Evolutionary conservation across 306 rosid genomes (phyloP).

Genomic region (Trifolium repens): DNA sequence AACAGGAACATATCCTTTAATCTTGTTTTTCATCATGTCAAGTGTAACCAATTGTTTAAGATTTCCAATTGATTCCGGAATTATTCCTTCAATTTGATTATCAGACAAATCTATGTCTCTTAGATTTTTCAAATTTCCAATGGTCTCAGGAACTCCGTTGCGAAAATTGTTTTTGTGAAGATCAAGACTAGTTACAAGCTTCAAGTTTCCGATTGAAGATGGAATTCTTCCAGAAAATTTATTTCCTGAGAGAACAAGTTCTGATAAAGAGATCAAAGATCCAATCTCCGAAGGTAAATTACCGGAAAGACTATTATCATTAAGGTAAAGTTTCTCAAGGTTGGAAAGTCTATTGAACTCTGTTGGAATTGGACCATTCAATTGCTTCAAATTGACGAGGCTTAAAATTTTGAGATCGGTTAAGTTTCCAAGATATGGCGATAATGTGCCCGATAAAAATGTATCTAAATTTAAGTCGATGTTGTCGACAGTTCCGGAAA

Average conservation of each 20-base stretch:
- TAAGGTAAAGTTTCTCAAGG: slow-evolving; percentile 53
- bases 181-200: slow-evolving; percentile 49
- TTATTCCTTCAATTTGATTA: slow-evolving; percentile 55
- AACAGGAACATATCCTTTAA: slow-evolving; percentile 57
- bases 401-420: slow-evolving; percentile 54
- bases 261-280: slow-evolving; percentile 50
- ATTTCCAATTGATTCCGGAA: slow-evolving; percentile 59
- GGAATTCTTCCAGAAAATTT: slow-evolving; percentile 55
- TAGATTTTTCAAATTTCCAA: slow-evolving; percentile 56
- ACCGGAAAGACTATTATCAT: slow-evolving; percentile 55
- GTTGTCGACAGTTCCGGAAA: slow-evolving; percentile 41
- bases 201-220: slow-evolving; percentile 49
- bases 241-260: slow-evolving; percentile 59
- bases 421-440: slow-evolving; percentile 74
- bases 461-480: slow-evolving; percentile 52
- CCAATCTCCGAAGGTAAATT: slow-evolving; percentile 46
- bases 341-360: slow-evolving; percentile 43
- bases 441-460: slow-evolving; percentile 57
- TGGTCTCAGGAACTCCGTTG: slow-evolving; percentile 49
- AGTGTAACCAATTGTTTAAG: slow-evolving; percentile 52
- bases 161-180: slow-evolving; percentile 55
- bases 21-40: slow-evolving; percentile 56
- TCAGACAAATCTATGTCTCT: slow-evolving; percentile 57
- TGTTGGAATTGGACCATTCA: slow-evolving; percentile 61
- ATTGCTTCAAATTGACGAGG: slow-evolving; percentile 55